Percentiles rank a stretch among this genome's conserved stretches.
Evolutionary conservation across 345 rosid species (phyloP).

Genomic region (Gossypium turneri): DNA sequence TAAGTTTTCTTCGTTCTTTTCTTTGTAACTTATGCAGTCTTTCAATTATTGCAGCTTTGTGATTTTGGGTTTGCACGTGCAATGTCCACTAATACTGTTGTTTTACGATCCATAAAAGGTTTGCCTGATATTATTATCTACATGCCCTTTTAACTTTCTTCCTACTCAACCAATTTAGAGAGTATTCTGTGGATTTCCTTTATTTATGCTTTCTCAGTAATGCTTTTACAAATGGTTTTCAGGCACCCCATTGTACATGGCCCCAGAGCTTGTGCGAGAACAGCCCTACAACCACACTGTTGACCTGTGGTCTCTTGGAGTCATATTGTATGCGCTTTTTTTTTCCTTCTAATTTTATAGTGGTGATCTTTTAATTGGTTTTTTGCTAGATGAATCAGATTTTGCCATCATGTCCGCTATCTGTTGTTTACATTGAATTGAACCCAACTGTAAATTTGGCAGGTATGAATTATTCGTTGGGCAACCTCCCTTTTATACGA

Average conservation of each 20-base stretch:
- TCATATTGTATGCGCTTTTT: slow-evolving; percentile 68
- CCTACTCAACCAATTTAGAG: neutral
- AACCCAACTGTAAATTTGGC: slow-evolving; percentile 20
- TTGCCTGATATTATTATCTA: neutral
- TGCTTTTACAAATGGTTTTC: slow-evolving; percentile 23
- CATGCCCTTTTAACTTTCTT: neutral
- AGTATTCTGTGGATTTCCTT: slow-evolving; percentile 1
- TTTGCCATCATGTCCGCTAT: neutral
- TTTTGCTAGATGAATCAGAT: neutral
- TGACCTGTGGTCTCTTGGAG: slow-evolving; percentile 99
- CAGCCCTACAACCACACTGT: slow-evolving; percentile 98
- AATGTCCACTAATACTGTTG: slow-evolving; percentile 95
- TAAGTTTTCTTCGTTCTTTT: neutral
- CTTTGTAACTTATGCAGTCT: slow-evolving; percentile 6
- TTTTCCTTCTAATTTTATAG: slow-evolving; percentile 4
- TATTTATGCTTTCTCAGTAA: neutral
- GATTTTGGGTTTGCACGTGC: slow-evolving; percentile 99
- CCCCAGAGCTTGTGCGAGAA: slow-evolving; percentile 93
- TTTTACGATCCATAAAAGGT: slow-evolving; percentile 96
- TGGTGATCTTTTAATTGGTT: neutral
- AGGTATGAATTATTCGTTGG: slow-evolving; percentile 98
- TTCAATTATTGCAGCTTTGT: slow-evolving; percentile 61
- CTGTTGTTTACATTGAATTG: slow-evolving; percentile 2
- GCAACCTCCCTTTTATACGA: slow-evolving; percentile 97
- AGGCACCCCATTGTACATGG: slow-evolving; percentile 99